Evolutionary conservation across 2,329 filamentous ascomycete species (phyloP).

Genomic region (Fusarium nodosum): DNA sequence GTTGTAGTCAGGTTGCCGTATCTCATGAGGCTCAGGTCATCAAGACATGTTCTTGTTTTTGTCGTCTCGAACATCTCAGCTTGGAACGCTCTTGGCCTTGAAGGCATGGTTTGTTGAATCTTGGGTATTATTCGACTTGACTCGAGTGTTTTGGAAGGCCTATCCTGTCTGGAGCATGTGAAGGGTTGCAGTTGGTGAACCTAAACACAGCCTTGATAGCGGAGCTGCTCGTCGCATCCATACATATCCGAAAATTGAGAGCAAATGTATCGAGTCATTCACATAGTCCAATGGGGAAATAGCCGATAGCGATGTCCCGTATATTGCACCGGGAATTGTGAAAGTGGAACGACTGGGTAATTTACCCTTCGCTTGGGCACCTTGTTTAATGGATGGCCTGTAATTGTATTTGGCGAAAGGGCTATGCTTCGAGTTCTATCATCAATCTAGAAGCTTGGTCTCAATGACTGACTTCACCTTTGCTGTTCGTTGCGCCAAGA

Average conservation of each 20-base stretch:
- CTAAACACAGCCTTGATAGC: neutral
- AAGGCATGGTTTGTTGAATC: neutral
- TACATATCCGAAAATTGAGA: neutral
- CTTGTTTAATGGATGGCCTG: neutral
- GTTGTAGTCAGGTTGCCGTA: neutral
- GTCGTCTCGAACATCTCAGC: no score
- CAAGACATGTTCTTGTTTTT: neutral
- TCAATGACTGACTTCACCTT: no score
- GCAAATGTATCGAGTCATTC: neutral
- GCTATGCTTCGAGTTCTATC: neutral
- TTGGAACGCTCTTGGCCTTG: neutral
- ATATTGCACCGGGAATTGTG: neutral
- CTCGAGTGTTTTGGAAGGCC: neutral
- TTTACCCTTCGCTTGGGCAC: neutral
- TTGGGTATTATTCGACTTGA: neutral
- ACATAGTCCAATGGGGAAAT: neutral
- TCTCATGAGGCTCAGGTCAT: neutral
- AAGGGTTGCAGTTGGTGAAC: neutral
- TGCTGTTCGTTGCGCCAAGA: no score
- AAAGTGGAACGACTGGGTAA: neutral
- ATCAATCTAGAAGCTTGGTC: no score
- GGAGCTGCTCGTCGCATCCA: neutral
- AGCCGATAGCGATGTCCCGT: neutral
- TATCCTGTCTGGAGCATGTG: neutral
- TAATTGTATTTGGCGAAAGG: neutral